These are phyloP conservation scores for Liriodendron chinense DNA, from an alignment of 164 flowering plant genomes.

Conservation along the genomic window DNA sequence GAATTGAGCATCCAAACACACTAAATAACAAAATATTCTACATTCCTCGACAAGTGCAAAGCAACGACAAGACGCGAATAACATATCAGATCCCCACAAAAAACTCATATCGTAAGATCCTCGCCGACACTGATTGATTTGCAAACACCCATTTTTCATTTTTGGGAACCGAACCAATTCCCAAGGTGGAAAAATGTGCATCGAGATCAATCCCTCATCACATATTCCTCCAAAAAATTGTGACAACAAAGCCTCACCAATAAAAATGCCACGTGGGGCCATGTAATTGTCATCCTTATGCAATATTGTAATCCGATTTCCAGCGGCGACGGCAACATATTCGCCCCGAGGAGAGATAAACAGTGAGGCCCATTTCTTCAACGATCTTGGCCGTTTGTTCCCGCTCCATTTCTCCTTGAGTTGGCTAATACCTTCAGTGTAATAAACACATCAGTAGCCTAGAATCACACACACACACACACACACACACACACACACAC, in stretches of 20 bases:
- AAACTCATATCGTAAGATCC: no score
- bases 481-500: no score
- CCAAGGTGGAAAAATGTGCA: no score
- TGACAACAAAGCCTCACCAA: slow-evolving; percentile 38
- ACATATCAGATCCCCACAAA: no score
- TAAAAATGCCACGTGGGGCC: slow-evolving; percentile 70
- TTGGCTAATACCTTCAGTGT: slow-evolving; percentile 50
- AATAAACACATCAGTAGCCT: neutral
- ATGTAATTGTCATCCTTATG: slow-evolving; percentile 67
- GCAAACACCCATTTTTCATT: no score
- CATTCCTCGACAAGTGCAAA: neutral
- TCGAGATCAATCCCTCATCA: no score
- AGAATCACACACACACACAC: no score
- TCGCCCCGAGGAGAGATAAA: slow-evolving; percentile 73
- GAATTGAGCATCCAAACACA: neutral
- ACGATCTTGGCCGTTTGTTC: slow-evolving; percentile 39
- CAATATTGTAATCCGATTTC: slow-evolving; percentile 66
- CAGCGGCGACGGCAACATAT: slow-evolving; percentile 78
- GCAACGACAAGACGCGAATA: no score
- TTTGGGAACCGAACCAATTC: no score
- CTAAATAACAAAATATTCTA: neutral
- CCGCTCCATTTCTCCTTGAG: slow-evolving; percentile 70
- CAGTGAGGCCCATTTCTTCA: slow-evolving; percentile 47
- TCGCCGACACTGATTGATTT: no score
- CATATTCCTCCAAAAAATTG: neutral